Evolutionary conservation across 176 grass and related monocot genomes (phyloP).

Genomic region (Chloris gayana): DNA sequence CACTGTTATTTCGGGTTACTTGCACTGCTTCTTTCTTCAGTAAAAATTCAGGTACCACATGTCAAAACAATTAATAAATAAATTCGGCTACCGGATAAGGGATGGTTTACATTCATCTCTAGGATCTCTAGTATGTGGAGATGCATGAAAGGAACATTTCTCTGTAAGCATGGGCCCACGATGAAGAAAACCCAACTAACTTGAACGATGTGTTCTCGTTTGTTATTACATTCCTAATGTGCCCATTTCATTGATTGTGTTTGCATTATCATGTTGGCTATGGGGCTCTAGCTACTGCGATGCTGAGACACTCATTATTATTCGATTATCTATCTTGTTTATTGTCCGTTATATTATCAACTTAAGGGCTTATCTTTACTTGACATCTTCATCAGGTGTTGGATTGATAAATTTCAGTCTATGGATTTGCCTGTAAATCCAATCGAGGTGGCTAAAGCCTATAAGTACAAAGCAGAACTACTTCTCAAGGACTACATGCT

Average conservation of each 20-base stretch:
- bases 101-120: no score
- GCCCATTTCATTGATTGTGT: slow-evolving; percentile 3
- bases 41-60: neutral
- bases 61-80: neutral
- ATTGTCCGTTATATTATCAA: neutral
- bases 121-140: neutral
- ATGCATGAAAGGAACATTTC: slow-evolving; percentile 17
- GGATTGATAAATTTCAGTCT: neutral
- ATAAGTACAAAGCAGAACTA: slow-evolving; percentile 63
- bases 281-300: neutral
- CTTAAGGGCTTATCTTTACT: neutral
- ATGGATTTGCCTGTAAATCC: slow-evolving; percentile 47
- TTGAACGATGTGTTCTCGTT: neutral
- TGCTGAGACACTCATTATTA: neutral
- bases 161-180: neutral
- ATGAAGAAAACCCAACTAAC: neutral
- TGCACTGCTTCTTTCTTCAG: neutral
- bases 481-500: slow-evolving; percentile 81
- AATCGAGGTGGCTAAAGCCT: slow-evolving; percentile 56
- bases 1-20: neutral
- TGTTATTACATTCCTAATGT: neutral
- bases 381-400: slow-evolving; percentile 25
- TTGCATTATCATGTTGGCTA: neutral
- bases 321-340: neutral
- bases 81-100: neutral